These are phyloP conservation scores for Ajuga reptans DNA, from an alignment of 305 asterid genomes.

Conservation along the genomic window DNA sequence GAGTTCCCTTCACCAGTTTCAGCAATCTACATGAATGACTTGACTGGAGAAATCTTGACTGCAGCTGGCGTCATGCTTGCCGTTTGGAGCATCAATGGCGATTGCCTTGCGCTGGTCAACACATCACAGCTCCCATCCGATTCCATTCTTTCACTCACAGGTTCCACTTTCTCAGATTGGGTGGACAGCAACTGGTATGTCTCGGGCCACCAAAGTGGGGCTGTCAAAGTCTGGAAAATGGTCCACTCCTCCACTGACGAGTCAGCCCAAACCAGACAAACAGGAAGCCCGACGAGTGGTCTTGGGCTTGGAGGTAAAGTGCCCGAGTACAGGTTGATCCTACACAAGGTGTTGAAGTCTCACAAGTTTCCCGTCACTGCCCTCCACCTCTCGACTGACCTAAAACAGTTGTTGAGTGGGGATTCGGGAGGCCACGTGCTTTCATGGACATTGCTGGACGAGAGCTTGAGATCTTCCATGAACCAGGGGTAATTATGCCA, in stretches of 20 bases:
- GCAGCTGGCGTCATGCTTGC: constrained; percentile 95
- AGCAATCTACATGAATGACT: constrained; percentile 73
- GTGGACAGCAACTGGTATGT: constrained; percentile 71
- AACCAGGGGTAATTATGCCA: constrained; percentile 55
- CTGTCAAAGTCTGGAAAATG: constrained; percentile 92
- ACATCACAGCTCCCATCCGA: constrained; percentile 98
- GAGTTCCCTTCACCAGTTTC: constrained; percentile 85
- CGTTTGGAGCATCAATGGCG: constrained; percentile 92
- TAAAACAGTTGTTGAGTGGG: constrained; percentile 82
- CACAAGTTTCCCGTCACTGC: constrained; percentile 85
- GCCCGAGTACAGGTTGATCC: constrained; percentile 77
- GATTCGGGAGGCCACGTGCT: constrained; percentile 76
- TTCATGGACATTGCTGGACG: constrained; percentile 92
- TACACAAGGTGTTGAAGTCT: constrained; percentile 74
- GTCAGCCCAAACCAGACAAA: constrained; percentile 37
- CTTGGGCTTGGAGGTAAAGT: constrained; percentile 46
- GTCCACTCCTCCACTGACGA: constrained; percentile 74
- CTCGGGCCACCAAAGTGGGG: constrained; percentile 98
- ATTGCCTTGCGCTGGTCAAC: constrained; percentile 89
- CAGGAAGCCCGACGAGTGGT: constrained; percentile 52
- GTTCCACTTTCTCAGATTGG: constrained; percentile 79
- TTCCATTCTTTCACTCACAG: constrained; percentile 67
- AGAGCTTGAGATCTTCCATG: constrained; percentile 52
- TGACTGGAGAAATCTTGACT: constrained; percentile 86
- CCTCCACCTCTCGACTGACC: constrained; percentile 69